Evolutionary conservation across 345 rosid species (phyloP), one percentile per base, ranked within the genome.

Genomic region (Gossypium thurberi): DNA sequence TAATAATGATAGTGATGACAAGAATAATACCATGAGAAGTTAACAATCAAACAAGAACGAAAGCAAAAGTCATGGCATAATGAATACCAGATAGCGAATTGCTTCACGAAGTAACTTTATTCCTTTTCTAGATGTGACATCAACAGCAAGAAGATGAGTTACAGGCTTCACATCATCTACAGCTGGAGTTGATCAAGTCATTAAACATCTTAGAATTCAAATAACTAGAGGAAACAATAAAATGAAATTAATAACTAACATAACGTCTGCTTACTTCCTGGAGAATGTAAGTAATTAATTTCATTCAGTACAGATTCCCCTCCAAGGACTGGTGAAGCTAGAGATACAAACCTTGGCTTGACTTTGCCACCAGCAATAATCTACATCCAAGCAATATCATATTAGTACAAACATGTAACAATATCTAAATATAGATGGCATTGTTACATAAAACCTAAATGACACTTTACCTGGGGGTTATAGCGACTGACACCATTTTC

Each of bases 91-190:
- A 82, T 87, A 95, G 71, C 70, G 88, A 46, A 95, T 80, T 82
- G 98, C 99, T 86, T 95, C 91, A 69, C 76, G 93, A 76, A 95
- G 86, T 82, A 95, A 81, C 76, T 90, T 92, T 72, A 86, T 78
- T 75, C 99, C 98, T 78, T 82, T 88, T 88, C 80, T 82, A 50
- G 92, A 86, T 69, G 89, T 73, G 66, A 91, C 75, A 79, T 92
- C 98, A 83, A 89, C 90, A 81, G 84, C 88, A 64, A 95, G 94
- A 84, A 95, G 91, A 87, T 95, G 99, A 74, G 99, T 91, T 68
- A 95, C 98, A 37, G 94, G 88, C 86, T 95, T 95, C 86, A 95
- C 78, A 80, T 95, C 88, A 78, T 92, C 97, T 46, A 80, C 51
- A 72, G 96, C 99, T 95, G 88, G 23, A 79, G 80, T 78, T 58